Conservation (phyloP, 202 grass and related monocot genomes). For the Dendrocalamus latiflorus region DNA sequence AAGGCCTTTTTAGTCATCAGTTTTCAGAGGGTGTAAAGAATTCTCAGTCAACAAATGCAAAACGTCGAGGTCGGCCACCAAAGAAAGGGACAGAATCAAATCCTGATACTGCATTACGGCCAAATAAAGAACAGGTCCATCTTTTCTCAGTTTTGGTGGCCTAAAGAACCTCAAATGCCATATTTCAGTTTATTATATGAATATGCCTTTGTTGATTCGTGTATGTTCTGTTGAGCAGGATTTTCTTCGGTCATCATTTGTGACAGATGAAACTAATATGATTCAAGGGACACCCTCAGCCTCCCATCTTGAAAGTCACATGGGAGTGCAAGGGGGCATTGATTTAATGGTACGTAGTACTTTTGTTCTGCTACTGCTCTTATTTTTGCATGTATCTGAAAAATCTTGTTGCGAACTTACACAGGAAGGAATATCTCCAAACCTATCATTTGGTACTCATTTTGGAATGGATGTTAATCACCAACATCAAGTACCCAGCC, state of each 20-base stretch:
- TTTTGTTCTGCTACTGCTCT: conserved; percentile 23
- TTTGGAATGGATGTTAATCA: conserved; percentile 78
- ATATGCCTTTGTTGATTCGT: conserved; percentile 6
- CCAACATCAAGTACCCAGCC: conserved; percentile 67
- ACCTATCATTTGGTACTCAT: conserved; percentile 74
- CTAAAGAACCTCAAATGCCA: background rate
- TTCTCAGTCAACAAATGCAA: conserved; percentile 45
- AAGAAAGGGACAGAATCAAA: conserved; percentile 69
- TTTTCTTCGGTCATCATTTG: conserved; percentile 59
- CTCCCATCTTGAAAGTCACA: conserved; percentile 58
- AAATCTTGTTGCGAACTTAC: conserved; percentile 22
- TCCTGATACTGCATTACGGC: conserved; percentile 37
- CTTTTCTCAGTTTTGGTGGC: conserved; percentile 6
- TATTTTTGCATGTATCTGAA: conserved; percentile 10
- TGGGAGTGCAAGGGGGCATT: conserved; percentile 48
- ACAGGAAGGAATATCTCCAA: conserved; percentile 84
- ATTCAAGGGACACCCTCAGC: conserved; percentile 47
- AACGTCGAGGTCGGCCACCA: conserved; percentile 51
- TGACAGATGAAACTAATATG: conserved; percentile 42
- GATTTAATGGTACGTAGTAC: conserved; percentile 51
- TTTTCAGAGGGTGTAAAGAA: conserved; percentile 61
- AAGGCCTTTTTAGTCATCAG: conserved; percentile 44
- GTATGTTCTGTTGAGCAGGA: conserved; percentile 39
- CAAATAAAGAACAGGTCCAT: conserved; percentile 79
- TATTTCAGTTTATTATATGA: conserved; percentile 19